Conservation (phyloP, 108 stramenopile genomes). For the Discostella pseudostelligera region DNA sequence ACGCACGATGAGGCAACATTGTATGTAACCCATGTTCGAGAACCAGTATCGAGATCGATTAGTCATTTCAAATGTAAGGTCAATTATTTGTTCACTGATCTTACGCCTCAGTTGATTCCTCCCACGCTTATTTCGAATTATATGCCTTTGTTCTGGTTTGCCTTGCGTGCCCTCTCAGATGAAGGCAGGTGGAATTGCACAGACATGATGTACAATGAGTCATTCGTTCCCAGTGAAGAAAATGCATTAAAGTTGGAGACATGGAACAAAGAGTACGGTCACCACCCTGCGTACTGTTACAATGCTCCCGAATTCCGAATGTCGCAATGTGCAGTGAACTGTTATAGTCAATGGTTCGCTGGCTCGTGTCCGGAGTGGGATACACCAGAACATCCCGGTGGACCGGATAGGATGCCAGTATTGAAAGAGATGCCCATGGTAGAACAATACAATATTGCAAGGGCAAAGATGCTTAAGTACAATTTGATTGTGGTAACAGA, state of each 20-base stretch:
- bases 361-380: conserved; percentile 13
- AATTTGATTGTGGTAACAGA: conserved; percentile 35
- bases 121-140: no score
- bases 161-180: no score
- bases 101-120: no score
- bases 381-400: neutral
- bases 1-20: conserved; percentile 14
- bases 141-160: no score
- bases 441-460: conserved; percentile 20
- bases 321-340: conserved; percentile 17
- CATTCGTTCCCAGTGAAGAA: conserved; percentile 7
- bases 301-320: neutral
- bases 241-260: conserved; percentile 11
- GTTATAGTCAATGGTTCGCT: conserved; percentile 37
- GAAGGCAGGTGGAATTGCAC: conserved; percentile 17
- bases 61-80: conserved; percentile 27
- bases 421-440: conserved; percentile 1
- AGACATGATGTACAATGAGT: conserved; percentile 5
- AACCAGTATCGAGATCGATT: conserved; percentile 19
- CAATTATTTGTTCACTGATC: no score
- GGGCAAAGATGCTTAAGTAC: conserved; percentile 15
- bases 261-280: conserved; percentile 7
- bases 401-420: neutral
- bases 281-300: neutral
- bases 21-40: conserved; percentile 27